Evolutionary conservation across 2,329 filamentous ascomycete species (phyloP), one percentile per base, ranked within the genome.

Genomic region (Neopestalotiopsis sp.): DNA sequence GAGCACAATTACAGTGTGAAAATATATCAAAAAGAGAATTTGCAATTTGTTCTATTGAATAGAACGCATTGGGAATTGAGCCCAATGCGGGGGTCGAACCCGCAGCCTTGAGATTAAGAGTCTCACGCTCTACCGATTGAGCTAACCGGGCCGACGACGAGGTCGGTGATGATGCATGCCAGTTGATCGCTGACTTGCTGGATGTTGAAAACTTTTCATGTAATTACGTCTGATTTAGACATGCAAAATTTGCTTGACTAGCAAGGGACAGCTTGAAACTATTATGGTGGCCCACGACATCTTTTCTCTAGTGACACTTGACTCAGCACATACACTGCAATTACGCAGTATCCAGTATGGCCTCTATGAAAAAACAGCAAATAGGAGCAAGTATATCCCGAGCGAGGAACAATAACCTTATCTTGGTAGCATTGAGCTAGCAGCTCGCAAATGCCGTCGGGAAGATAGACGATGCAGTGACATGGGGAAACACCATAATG

Each of bases 61-160:
- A 40, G 66, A 56, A 67, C 32, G 74, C 75, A 76, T 75, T 75
- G 71, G 76, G 76, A 78, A 75, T 78, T 78, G 76, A 80, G 78
- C 78, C 78, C 78, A 74, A 80, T 77, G 81, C 80, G 81, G 82
- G 81, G 81, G 81, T 82, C 81, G 78, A 71, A 71, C 75, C 74
- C 74, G 73, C 73, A 73, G 70, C 73, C 73, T 76, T 75, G 73
- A 75, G 73, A 88, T 75, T 83, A 84, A 84, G 89, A 90, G 89
- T 90, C 88, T 89, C 85, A 90, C 88, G 88, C 88, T 90, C 88
- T 90, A 90, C 86, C 86, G 86, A 89, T 89, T 89, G 86, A 89
- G 87, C 87, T 89, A 89, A 83, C 84, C 84, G 81, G 84, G 84
- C 69, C 34, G 34, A 38, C 34, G 34, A 38, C 34, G 34, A 38